Conservation (phyloP, 495 filamentous ascomycete genomes). For the Cercophora newfieldiana region DNA sequence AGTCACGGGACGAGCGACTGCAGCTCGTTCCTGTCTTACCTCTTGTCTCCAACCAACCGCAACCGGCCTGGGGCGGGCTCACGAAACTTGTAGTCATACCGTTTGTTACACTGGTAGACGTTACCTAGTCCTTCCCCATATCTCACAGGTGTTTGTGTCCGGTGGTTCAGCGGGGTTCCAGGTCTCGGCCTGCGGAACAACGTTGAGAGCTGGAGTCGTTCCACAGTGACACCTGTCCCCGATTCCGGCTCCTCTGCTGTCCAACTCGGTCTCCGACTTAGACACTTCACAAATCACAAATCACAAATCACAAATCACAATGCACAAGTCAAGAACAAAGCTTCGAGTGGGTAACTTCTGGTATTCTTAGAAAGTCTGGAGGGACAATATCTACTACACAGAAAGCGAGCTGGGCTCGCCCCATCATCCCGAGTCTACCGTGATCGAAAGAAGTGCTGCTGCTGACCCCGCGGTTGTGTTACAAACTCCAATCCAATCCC, state of each 20-base stretch:
- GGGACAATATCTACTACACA: constrained; percentile 54
- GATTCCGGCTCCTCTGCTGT: background rate
- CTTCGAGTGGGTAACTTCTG: constrained; percentile 58
- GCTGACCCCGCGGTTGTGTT: constrained; percentile 29
- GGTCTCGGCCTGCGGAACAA: background rate
- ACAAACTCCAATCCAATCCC: constrained; percentile 29
- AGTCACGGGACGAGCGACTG: background rate
- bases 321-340: background rate
- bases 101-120: background rate
- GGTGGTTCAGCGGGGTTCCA: background rate
- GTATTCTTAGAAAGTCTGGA: constrained; percentile 47
- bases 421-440: constrained; percentile 13
- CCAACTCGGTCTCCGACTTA: background rate
- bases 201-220: background rate
- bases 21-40: background rate
- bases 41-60: background rate
- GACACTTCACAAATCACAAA: background rate
- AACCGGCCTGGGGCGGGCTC: background rate
- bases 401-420: constrained; percentile 50
- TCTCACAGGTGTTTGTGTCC: background rate
- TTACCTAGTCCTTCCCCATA: background rate
- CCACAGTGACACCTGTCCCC: constrained; percentile 6
- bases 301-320: background rate
- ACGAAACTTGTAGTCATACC: background rate
- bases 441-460: constrained; percentile 20